Evolutionary conservation across 768 basidiomycete species (phyloP), one percentile per base, ranked within the genome.

Genomic region (Serendipita sp.): DNA sequence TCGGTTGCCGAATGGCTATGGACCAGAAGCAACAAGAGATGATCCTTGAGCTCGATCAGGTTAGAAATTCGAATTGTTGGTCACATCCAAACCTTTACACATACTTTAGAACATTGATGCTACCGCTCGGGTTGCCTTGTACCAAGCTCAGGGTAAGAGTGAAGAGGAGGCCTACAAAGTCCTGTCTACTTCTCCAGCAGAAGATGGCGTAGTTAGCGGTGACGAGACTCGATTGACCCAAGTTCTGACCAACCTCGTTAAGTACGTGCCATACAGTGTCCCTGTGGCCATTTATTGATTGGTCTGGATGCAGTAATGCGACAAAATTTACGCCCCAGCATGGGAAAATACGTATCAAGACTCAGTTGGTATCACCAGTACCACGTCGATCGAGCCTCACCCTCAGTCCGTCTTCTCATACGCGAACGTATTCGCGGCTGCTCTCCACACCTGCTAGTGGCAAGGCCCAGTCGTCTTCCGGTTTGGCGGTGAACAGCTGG

Each of bases 221-320:
- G 74, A 74, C 62, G 74, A 74, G 68, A 73, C 73, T 67, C 69
- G 74, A 3, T 53, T 74, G 27, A 55, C 71, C 16, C 74, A 74
- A 62, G 64, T 70, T 8, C 36, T 70, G 15, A 69, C 63, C 18
- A 70, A 70, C 44, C 62, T 70, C 15, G 64, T 65, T 16, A 70
- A 64, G 64, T 63, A 44, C 4, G 68, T 63, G 1, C 16, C 37
- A 33, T 48, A 5, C 33, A n/a, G 5, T 8, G 46, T 63, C 23
- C 46, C 33, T 18, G 3, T 10, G 31, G 10, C 29, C 8, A 16
- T 43, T 31, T 10, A 10, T 52, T 5, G n/a, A 3, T 46, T 50
- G 31, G 16, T 44, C 62, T 65, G 69, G 46, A 62, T 69, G 27
- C 62, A 65, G 66, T 40, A 74, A 74, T 63, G 71, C 72, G n/a